These are phyloP conservation scores for Borealophlyctis nickersoniae DNA, from an alignment of 192 early-diverging fungal genomes.

Conservation along the genomic window DNA sequence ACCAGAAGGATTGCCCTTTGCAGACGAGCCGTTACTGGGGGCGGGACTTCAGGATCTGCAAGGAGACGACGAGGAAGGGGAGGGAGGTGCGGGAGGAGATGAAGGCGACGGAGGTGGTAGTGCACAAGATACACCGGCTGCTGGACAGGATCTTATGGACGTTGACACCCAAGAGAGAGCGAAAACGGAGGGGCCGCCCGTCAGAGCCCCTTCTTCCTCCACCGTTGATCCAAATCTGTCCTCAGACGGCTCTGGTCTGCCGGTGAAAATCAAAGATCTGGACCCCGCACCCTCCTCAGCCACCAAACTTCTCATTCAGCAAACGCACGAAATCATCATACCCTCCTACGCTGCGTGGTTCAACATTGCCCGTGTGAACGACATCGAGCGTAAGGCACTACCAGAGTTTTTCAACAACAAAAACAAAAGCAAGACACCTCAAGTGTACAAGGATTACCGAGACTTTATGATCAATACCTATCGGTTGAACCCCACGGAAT, in stretches of 20 bases:
- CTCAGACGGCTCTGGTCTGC: slow-evolving; percentile 28
- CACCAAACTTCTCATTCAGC: slow-evolving; percentile 31
- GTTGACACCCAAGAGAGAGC: neutral
- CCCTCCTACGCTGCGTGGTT: slow-evolving; percentile 98
- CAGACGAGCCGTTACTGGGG: neutral
- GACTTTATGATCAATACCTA: slow-evolving; percentile 99
- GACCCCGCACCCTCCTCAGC: slow-evolving; percentile 13
- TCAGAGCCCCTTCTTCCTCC: too few relatives aligned
- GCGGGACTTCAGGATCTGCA: neutral
- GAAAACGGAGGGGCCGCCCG: too few relatives aligned
- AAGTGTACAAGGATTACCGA: slow-evolving; percentile 86
- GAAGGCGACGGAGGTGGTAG: neutral
- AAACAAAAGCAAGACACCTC: slow-evolving; percentile 90
- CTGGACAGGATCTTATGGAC: neutral
- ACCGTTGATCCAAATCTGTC: neutral
- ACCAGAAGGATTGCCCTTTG: neutral
- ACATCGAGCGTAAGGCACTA: slow-evolving; percentile 81
- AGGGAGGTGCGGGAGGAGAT: neutral
- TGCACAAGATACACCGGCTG: neutral
- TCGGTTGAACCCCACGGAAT: slow-evolving; percentile 91
- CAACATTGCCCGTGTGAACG: slow-evolving; percentile 70
- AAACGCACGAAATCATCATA: slow-evolving; percentile 46
- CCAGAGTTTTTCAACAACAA: slow-evolving; percentile 96
- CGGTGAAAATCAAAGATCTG: slow-evolving; percentile 16
- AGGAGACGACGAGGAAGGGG: neutral